Percentiles rank a stretch among this genome's conserved stretches.
Evolutionary conservation across 2,329 filamentous ascomycete species (phyloP).

Genomic region (Scleromitrula shiraiana): DNA sequence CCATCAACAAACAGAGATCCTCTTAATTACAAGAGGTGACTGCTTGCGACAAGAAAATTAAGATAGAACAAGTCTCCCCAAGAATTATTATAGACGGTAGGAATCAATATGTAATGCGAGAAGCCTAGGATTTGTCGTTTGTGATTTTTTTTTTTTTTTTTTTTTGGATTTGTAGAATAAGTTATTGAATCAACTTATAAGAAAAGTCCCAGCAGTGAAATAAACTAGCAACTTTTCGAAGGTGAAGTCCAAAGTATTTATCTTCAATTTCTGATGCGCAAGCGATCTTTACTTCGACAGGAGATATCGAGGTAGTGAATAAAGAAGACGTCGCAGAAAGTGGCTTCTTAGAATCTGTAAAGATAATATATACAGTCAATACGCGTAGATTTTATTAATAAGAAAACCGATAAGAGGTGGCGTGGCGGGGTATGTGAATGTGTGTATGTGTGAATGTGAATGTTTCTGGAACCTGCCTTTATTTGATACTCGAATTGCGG

Average conservation of each 20-base stretch:
- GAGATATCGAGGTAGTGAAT: background rate
- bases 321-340: background rate
- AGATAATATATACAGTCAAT: too few relatives aligned
- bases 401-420: background rate
- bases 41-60: constrained; percentile 8
- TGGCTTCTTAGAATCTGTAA: background rate
- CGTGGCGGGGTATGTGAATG: background rate
- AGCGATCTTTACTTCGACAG: too few relatives aligned
- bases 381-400: too few relatives aligned
- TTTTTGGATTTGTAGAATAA: too few relatives aligned
- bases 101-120: constrained; percentile 4
- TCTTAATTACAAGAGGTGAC: constrained; percentile 15
- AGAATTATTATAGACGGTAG: background rate
- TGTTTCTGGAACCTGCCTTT: background rate
- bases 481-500: background rate
- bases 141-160: too few relatives aligned
- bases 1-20: constrained; percentile 35
- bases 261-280: too few relatives aligned
- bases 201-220: too few relatives aligned
- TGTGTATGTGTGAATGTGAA: background rate
- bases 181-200: too few relatives aligned
- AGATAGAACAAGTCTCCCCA: background rate
- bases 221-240: too few relatives aligned
- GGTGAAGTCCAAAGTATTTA: too few relatives aligned
- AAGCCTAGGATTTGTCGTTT: too few relatives aligned